A percentile compares a stretch with the other conserved stretches of the same genome.
Evolutionary conservation across 1,284 basidiomycete species (phyloP).

Genomic region (Ceratobasidium sp.): DNA sequence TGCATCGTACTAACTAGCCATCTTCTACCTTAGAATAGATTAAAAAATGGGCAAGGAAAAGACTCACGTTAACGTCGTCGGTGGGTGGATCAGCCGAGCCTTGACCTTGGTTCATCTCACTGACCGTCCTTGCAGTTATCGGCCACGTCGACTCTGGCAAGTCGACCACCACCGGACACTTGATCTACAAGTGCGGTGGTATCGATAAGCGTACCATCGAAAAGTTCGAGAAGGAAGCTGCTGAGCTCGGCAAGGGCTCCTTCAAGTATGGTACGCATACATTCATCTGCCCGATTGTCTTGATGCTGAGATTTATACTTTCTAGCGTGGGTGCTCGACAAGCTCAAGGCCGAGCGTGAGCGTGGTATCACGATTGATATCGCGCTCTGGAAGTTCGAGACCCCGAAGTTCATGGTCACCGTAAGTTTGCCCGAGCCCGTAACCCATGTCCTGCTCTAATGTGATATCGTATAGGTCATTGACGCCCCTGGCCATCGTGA

Average conservation of each 20-base stretch:
- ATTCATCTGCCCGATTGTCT: constrained; percentile 42
- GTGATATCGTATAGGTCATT: constrained; percentile 74
- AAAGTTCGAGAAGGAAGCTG: constrained; percentile 99
- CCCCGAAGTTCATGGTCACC: constrained; percentile 89
- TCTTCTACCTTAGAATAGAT: constrained; percentile 42
- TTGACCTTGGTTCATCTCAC: constrained; percentile 25
- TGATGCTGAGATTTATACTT: constrained; percentile 36
- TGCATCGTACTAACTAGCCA: constrained; percentile 37
- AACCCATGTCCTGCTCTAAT: constrained; percentile 38
- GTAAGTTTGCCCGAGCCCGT: constrained; percentile 60
- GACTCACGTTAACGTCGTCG: constrained; percentile 91
- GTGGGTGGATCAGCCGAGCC: constrained; percentile 63
- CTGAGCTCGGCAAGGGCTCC: constrained; percentile 99
- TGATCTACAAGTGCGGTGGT: constrained; percentile 99
- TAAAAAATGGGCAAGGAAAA: constrained; percentile 93
- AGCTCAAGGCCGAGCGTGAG: constrained; percentile 99
- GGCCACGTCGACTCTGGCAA: constrained; percentile 98
- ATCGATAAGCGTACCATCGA: constrained; percentile 99
- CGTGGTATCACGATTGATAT: constrained; percentile 99
- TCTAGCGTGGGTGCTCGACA: constrained; percentile 99
- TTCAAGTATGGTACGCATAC: constrained; percentile 88
- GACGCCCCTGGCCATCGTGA: constrained; percentile 99
- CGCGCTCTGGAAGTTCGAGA: constrained; percentile 99
- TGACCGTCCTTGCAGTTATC: constrained; percentile 74
- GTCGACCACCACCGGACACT: constrained; percentile 99